Conservation (phyloP, 2,329 filamentous ascomycete genomes). For the Teratosphaeria viscida region DNA sequence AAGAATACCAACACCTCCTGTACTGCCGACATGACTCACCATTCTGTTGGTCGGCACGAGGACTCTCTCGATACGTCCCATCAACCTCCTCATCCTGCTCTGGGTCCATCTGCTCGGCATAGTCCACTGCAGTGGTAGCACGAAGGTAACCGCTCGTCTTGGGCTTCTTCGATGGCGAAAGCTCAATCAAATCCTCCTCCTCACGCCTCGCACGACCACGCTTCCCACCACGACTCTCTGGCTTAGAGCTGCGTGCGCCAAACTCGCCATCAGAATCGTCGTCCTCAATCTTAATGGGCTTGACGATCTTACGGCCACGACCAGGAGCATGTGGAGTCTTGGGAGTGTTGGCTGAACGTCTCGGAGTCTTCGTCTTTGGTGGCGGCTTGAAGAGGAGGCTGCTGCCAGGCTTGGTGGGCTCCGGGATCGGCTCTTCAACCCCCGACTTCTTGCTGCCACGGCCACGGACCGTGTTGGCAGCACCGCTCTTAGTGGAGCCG, state of each 20-base stretch:
- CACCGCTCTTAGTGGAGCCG: not conserved
- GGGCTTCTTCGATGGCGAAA: slow-evolving; percentile 4
- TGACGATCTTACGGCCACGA: slow-evolving; percentile 3
- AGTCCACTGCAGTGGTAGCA: not conserved
- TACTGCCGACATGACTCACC: not conserved
- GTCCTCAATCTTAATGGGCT: not conserved
- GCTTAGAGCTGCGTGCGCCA: not conserved
- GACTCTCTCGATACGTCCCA: not conserved
- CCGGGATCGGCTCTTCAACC: not conserved
- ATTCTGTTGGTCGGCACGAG: not conserved
- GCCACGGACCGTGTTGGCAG: not conserved
- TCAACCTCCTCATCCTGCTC: slow-evolving; percentile 1
- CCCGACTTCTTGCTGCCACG: slow-evolving; percentile 8
- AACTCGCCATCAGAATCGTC: slow-evolving; percentile 1
- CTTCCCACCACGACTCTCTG: slow-evolving; percentile 3
- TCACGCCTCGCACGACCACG: slow-evolving; percentile 5
- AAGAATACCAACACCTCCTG: not conserved
- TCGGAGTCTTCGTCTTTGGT: slow-evolving; percentile 2
- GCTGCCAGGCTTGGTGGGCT: slow-evolving; percentile 2
- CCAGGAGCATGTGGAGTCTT: slow-evolving; percentile 3
- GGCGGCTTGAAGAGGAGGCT: slow-evolving; percentile 3
- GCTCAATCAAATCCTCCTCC: not conserved
- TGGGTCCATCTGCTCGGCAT: slow-evolving; percentile 1
- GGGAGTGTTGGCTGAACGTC: not conserved
- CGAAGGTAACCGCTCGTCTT: slow-evolving; percentile 4